Evolutionary conservation across 495 filamentous ascomycete genomes (phyloP).

Genomic region (Letharia columbiana): DNA sequence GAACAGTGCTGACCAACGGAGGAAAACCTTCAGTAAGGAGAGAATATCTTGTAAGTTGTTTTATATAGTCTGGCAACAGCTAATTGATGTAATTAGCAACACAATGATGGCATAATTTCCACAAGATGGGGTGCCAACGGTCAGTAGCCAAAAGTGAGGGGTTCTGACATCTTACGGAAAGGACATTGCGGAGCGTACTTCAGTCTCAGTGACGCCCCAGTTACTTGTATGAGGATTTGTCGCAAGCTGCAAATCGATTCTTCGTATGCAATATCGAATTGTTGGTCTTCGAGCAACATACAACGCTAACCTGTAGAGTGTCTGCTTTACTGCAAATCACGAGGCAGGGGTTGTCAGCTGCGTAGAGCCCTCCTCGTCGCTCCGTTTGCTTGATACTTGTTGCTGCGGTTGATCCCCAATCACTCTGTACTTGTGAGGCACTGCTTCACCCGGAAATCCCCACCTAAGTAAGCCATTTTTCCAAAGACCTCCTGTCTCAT

Average conservation of each 20-base stretch:
- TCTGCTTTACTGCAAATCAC: not conserved
- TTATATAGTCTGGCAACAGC: too few relatives aligned
- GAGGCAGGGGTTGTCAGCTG: not conserved
- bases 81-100: too few relatives aligned
- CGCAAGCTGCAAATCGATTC: too few relatives aligned
- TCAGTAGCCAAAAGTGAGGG: not conserved
- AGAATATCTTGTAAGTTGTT: too few relatives aligned
- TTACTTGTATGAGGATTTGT: too few relatives aligned
- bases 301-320: not conserved
- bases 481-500: too few relatives aligned
- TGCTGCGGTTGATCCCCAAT: not conserved
- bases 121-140: not conserved
- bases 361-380: not conserved
- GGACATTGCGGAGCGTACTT: not conserved
- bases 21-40: too few relatives aligned
- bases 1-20: too few relatives aligned
- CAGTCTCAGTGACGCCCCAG: too few relatives aligned
- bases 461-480: constrained; percentile 3
- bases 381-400: not conserved
- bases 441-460: not conserved
- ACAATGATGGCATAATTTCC: too few relatives aligned
- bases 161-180: not conserved
- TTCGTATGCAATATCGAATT: not conserved
- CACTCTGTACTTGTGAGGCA: not conserved
- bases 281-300: not conserved